Conservation (phyloP, 768 basidiomycete genomes). For the Exsudoporus frostii region DNA sequence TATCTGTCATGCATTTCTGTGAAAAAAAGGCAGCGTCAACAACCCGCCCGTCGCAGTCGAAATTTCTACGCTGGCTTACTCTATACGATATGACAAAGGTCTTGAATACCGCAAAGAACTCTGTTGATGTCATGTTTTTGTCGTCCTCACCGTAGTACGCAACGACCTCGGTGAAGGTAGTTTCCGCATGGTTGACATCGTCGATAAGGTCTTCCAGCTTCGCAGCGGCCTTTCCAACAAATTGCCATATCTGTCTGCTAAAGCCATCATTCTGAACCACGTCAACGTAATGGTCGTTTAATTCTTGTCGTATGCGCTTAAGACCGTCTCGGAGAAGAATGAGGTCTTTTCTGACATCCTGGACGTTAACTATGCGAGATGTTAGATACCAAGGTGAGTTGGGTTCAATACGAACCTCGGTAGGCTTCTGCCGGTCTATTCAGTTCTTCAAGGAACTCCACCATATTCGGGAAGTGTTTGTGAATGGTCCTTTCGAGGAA, state of each 20-base stretch:
- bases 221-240: slow-evolving; percentile 69
- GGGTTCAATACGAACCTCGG: slow-evolving; percentile 55
- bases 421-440: slow-evolving; percentile 89
- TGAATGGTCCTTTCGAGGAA: slow-evolving; percentile 88
- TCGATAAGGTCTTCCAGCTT: slow-evolving; percentile 84
- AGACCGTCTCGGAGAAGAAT: slow-evolving; percentile 71
- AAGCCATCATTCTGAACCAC: slow-evolving; percentile 71
- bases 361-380: slow-evolving; percentile 67
- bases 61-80: slow-evolving; percentile 38
- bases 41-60: background rate
- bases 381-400: slow-evolving; percentile 3
- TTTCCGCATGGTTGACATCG: slow-evolving; percentile 81
- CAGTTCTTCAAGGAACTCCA: slow-evolving; percentile 85
- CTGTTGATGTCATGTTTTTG: slow-evolving; percentile 77
- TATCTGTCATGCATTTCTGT: slow-evolving; percentile 87
- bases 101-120: slow-evolving; percentile 97
- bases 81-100: slow-evolving; percentile 93
- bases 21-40: slow-evolving; percentile 5
- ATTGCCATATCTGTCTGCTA: slow-evolving; percentile 89
- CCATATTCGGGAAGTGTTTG: slow-evolving; percentile 85
- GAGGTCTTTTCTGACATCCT: slow-evolving; percentile 78
- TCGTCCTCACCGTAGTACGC: slow-evolving; percentile 94
- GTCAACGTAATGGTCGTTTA: slow-evolving; percentile 76
- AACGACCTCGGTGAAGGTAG: slow-evolving; percentile 80
- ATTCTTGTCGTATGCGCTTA: slow-evolving; percentile 75